Conservation (phyloP, 2,329 filamentous ascomycete genomes). For the Coniochaeta ligniaria region DNA sequence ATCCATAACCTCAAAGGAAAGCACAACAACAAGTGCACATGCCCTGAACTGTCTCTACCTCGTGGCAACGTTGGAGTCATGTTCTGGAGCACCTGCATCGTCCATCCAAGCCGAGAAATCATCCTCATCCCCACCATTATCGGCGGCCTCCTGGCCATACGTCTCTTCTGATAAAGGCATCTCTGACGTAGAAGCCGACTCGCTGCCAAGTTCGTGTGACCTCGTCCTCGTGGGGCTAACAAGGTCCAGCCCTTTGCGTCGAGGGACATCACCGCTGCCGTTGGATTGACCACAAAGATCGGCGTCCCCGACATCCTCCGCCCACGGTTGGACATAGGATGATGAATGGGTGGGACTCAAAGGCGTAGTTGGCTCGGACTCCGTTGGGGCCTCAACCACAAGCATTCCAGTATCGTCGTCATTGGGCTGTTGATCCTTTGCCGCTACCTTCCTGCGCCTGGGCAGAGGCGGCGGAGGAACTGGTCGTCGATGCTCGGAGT, state of each 20-base stretch:
- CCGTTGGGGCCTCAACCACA: slow-evolving; percentile 57
- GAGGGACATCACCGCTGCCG: background rate
- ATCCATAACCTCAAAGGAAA: background rate
- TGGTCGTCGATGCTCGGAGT: slow-evolving; percentile 18
- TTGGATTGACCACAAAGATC: slow-evolving; percentile 7
- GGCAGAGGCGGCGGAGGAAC: slow-evolving; percentile 42
- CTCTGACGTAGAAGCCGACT: background rate
- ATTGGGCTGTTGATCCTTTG: slow-evolving; percentile 23
- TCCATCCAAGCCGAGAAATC: slow-evolving; percentile 29
- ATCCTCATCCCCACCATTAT: slow-evolving; percentile 5
- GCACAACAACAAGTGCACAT: background rate
- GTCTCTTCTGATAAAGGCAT: background rate
- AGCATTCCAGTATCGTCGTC: slow-evolving; percentile 48
- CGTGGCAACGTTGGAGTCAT: background rate
- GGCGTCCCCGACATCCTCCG: slow-evolving; percentile 23
- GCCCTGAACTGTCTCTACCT: background rate
- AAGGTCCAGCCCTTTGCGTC: background rate
- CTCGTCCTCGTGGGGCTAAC: background rate
- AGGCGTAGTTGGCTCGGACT: slow-evolving; percentile 53
- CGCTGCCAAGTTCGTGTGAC: background rate
- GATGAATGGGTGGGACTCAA: slow-evolving; percentile 24
- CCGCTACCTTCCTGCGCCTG: slow-evolving; percentile 28
- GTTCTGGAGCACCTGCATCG: slow-evolving; percentile 10
- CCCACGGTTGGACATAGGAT: slow-evolving; percentile 22
- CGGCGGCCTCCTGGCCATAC: background rate